Percentiles rank a stretch among this genome's conserved stretches.
These are phyloP conservation scores for Penicillium concentricum DNA, from an alignment of 2,329 filamentous ascomycete species.

Conservation along the genomic window DNA sequence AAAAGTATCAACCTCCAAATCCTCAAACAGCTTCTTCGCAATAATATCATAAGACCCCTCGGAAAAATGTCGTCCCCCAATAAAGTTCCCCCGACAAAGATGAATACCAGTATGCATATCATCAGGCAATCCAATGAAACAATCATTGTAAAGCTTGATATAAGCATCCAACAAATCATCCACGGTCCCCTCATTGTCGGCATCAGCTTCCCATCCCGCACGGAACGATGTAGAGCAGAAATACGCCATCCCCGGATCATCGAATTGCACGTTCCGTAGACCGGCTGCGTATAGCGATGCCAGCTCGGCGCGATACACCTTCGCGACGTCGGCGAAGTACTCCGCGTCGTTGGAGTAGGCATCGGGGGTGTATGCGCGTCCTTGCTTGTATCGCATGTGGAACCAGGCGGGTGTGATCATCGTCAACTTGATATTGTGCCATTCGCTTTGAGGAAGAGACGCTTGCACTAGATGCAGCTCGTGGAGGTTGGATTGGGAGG, in stretches of 20 bases:
- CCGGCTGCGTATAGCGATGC: slow-evolving; percentile 61
- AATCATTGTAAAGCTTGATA: slow-evolving; percentile 74
- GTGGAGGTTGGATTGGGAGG: slow-evolving; percentile 23
- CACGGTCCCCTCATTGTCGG: slow-evolving; percentile 64
- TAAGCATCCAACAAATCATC: slow-evolving; percentile 73
- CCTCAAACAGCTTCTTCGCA: slow-evolving; percentile 63
- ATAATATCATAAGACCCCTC: slow-evolving; percentile 68
- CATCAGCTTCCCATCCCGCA: slow-evolving; percentile 65
- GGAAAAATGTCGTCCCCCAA: slow-evolving; percentile 63
- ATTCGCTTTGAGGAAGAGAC: slow-evolving; percentile 56
- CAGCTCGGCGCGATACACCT: slow-evolving; percentile 63
- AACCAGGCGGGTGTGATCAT: slow-evolving; percentile 68
- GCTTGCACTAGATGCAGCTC: slow-evolving; percentile 23
- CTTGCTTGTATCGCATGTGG: slow-evolving; percentile 61
- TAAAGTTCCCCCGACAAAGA: slow-evolving; percentile 67
- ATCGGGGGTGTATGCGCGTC: slow-evolving; percentile 55
- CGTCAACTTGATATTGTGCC: slow-evolving; percentile 67
- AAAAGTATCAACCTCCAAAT: slow-evolving; percentile 64
- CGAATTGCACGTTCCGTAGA: slow-evolving; percentile 64
- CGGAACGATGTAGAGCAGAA: slow-evolving; percentile 73
- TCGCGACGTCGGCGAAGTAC: slow-evolving; percentile 64
- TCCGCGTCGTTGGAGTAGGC: slow-evolving; percentile 59
- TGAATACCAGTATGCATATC: slow-evolving; percentile 78
- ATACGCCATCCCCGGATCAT: slow-evolving; percentile 67
- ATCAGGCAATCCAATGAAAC: slow-evolving; percentile 59